Base-by-base conservation (phyloP, 768 basidiomycete species). In the Crucibulum laeve region DNA sequence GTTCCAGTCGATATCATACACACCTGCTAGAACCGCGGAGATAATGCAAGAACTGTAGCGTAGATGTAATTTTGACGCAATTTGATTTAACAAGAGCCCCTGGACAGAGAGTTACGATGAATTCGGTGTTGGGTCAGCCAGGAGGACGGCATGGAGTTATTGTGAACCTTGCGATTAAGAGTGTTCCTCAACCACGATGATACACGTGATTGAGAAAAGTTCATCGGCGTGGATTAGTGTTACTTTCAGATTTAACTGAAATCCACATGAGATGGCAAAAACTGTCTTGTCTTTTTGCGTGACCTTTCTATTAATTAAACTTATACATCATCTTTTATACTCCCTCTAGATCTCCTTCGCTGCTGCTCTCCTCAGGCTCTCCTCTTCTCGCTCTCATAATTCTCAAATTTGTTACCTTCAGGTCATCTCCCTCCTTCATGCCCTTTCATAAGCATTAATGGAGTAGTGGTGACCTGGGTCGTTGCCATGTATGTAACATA, bases 201-300 rank as follows among this genome's bases (percentile, higher is more conserved):
- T 86, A 87, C 1, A 69, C 58, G 4, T 66, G 57, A 47, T 82
- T 83, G 46, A 87, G 64, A 25, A 84, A n/a, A 69, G 57, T 1
- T 49, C 40, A 14, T 70, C 62, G 22, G 70, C 65, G 8, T 87
- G 85, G 7, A 87, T 73, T 36, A 87, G 69, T 14, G 82, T 82
- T 13, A 87, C 69, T 25, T 63, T 57, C 47, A n/a, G n/a, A n/a
- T 74, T 81, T 17, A 55, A 50, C 71, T 73, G 26, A 4, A 40
- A 7, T 25, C 11, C 21, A 14, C 32, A 5, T 25, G 59, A 49
- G 40, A n/a, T n/a, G n/a, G 69, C 63, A 4, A 70, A 25, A 23
- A 71, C 25, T 15, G 61, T 54, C 48, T 23, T 21, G 5, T 19
- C 3, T 11, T 11, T 6, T n/a, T n/a, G n/a, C n/a, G n/a, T n/a